Evolutionary conservation across 805 yeast species (phyloP), one percentile per base, ranked within the genome.

Genomic region (Metschnikowia kunwiensis): DNA sequence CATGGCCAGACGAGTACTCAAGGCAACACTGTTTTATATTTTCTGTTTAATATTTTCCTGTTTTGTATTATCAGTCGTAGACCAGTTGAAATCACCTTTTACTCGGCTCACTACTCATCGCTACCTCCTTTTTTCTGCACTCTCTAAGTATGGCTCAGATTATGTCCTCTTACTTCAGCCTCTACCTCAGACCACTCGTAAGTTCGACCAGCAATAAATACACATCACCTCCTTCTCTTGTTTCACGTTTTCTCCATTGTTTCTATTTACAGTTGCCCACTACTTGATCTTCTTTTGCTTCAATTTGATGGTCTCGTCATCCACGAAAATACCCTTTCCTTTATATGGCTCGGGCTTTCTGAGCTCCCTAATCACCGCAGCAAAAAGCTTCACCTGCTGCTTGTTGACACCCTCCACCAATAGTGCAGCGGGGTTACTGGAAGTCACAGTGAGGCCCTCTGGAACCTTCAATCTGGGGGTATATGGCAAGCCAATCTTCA

Each of bases 261-360:
- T 11, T 26, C 29, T 36, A 36, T 36, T 13, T 36, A 36, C 38
- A 29, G 15, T 27, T 37, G 35, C 35, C 40, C 40, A 38, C 41
- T 74, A 91, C 80, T 93, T 91, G 61, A 91, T 86, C 75, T 88
- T 91, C 75, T 86, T 86, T 51, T 82, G 86, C 75, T 93, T 93
- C 57, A 91, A 72, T 58, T 79, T 81, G 61, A 93, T 83, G 32
- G 94, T 87, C 69, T 93, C 97, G 55, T 80, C 84, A 61, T 89
- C 85, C 33, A 93, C 82, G 58, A 83, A 93, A 32, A 93, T 83
- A 57, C 99, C 99, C 53, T 94, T 94, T 58, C 98, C 98, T 68
- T 93, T 93, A 63, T 93, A 93, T 25, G 97, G 97, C 68, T 93
- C 99, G 30, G 99, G 99, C 43, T 95, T 95, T 59, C 86, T 86